Percentiles rank a stretch among this genome's conserved stretches.
phyloP scores from a whole-genome alignment of 164 flowering plant species.

The Taxillus chinensis region DNA sequence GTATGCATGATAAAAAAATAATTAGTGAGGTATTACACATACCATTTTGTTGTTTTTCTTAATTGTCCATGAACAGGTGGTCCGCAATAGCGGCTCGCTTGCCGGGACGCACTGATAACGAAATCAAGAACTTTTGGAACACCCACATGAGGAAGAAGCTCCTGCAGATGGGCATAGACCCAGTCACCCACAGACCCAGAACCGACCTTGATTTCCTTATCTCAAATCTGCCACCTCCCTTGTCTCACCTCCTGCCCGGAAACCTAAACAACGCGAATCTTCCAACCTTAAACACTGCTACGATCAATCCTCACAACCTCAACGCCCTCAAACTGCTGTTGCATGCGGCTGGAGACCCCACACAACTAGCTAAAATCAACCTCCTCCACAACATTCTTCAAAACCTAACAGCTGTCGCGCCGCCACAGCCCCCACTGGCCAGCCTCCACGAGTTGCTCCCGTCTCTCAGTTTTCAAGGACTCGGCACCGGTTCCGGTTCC shows the following conservation, averaged over 20 bases:
- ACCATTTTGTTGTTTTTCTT: too few species aligned
- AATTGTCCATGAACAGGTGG: slow-evolving; percentile 15
- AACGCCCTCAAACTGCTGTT: too few species aligned
- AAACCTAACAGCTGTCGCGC: slow-evolving; percentile 2
- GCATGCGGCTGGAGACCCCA: neutral
- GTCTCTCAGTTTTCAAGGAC: neutral
- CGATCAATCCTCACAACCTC: too few species aligned
- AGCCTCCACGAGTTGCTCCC: slow-evolving; percentile 4
- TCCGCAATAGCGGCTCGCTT: slow-evolving; percentile 24
- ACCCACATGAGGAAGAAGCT: slow-evolving; percentile 31
- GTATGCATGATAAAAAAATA: too few species aligned
- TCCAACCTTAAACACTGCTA: too few species aligned
- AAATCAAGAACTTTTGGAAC: slow-evolving; percentile 29
- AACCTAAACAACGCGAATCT: too few species aligned
- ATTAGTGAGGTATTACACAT: too few species aligned
- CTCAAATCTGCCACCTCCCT: slow-evolving; percentile 15
- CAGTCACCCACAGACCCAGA: slow-evolving; percentile 27
- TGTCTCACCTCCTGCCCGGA: too few species aligned
- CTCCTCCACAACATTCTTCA: slow-evolving; percentile 16
- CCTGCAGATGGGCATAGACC: slow-evolving; percentile 30
- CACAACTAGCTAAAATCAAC: slow-evolving; percentile 24
- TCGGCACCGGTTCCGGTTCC: too few species aligned
- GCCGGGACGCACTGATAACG: slow-evolving; percentile 27
- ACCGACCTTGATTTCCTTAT: slow-evolving; percentile 14
- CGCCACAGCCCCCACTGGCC: neutral